Conservation (phyloP, 805 yeast genomes). For the Nakazawaea holstii region DNA sequence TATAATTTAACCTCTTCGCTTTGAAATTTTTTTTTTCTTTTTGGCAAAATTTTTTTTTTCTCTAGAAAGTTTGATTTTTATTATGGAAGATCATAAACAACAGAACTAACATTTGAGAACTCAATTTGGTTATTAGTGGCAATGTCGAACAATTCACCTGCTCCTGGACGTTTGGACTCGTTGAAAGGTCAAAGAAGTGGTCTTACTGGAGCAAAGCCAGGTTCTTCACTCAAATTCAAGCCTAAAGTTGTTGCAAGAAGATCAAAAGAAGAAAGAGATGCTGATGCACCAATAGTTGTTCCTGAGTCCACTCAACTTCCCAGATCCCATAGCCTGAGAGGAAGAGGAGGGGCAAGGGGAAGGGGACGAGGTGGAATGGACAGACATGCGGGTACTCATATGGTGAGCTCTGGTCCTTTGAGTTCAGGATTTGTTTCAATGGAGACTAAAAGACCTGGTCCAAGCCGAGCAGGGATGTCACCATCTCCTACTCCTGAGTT, state of each 20-base stretch:
- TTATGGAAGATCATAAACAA: neutral
- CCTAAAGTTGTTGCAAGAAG: constrained; percentile 87
- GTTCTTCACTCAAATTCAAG: constrained; percentile 52
- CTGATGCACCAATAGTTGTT: constrained; percentile 50
- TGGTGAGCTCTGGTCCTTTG: constrained; percentile 70
- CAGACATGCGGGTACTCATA: constrained; percentile 47
- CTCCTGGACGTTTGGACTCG: constrained; percentile 29
- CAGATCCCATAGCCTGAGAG: constrained; percentile 28
- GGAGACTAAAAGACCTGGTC: constrained; percentile 23
- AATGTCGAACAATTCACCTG: constrained; percentile 14
- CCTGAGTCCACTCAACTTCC: constrained; percentile 11
- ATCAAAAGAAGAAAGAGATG: constrained; percentile 77
- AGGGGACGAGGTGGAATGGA: constrained; percentile 26
- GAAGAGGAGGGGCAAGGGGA: constrained; percentile 27
- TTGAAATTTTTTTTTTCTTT: constrained; percentile 13
- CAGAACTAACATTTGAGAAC: neutral
- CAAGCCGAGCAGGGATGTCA: constrained; percentile 15
- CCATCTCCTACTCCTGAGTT: constrained; percentile 33
- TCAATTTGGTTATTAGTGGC: neutral
- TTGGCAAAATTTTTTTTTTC: constrained; percentile 5
- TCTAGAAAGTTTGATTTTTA: neutral
- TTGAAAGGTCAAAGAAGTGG: constrained; percentile 9
- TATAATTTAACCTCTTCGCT: neutral
- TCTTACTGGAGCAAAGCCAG: constrained; percentile 22
- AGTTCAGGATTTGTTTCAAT: constrained; percentile 57